phyloP scores from a whole-genome alignment of 2,329 filamentous ascomycete species.

The Paecilomyces formosus region DNA sequence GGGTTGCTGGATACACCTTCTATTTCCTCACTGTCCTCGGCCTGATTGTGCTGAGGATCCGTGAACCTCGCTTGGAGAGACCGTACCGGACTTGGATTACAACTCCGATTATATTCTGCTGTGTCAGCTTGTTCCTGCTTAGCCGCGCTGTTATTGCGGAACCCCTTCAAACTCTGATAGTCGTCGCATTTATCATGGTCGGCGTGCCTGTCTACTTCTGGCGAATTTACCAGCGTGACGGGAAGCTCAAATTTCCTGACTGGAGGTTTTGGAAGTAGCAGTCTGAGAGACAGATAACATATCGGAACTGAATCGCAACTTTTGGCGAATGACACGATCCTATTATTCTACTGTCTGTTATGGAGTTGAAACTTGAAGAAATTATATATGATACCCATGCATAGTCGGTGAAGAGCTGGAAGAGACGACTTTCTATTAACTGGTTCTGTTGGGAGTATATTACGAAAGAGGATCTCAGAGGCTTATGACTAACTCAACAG shows the following conservation, averaged over 20 bases:
- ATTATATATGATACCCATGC: neutral
- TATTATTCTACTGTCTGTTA: neutral
- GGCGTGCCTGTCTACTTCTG: constrained; percentile 87
- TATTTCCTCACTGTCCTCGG: constrained; percentile 95
- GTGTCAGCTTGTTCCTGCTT: constrained; percentile 86
- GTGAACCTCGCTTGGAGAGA: constrained; percentile 77
- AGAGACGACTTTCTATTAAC: neutral
- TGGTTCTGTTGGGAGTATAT: neutral
- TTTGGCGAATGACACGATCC: neutral
- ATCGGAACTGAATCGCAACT: neutral
- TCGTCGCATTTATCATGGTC: constrained; percentile 73
- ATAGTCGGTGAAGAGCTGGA: neutral
- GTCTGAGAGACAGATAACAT: constrained; percentile 12
- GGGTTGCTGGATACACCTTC: constrained; percentile 93
- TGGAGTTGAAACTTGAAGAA: neutral
- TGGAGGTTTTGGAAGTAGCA: constrained; percentile 40
- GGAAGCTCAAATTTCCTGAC: constrained; percentile 21
- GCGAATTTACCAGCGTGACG: constrained; percentile 63
- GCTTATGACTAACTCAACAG: neutral
- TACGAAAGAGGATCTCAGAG: neutral
- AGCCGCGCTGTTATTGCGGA: constrained; percentile 84
- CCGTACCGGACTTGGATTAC: constrained; percentile 96
- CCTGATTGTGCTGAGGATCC: constrained; percentile 80
- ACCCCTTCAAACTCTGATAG: constrained; percentile 80
- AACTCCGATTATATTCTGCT: constrained; percentile 97